These are phyloP conservation scores for Bolboschoenus planiculmis DNA, from an alignment of 176 grass and related monocot genomes.

Conservation along the genomic window DNA sequence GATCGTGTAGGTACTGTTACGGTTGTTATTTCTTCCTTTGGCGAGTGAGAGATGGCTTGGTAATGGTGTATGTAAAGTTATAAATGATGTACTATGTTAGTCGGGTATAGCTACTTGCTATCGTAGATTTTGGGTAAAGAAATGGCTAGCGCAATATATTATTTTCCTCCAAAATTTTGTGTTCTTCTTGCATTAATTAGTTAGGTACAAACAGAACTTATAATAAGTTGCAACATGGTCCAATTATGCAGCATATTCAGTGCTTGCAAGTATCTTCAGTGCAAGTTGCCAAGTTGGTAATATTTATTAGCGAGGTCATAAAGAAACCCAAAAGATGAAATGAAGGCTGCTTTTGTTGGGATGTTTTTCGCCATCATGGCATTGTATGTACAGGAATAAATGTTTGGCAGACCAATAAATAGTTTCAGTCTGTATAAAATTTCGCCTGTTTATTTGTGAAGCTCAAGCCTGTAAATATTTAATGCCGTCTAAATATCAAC, in stretches of 20 bases:
- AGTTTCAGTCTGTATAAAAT: no score
- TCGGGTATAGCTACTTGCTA: background rate
- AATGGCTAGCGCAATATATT: background rate
- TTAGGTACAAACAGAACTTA: background rate
- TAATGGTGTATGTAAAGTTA: background rate
- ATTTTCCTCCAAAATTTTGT: background rate
- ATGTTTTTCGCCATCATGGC: background rate
- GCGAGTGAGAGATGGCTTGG: background rate
- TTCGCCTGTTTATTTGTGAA: no score
- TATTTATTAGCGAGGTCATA: background rate
- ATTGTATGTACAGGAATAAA: background rate
- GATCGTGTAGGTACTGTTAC: background rate
- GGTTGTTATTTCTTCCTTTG: background rate
- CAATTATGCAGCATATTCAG: background rate
- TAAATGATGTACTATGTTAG: background rate
- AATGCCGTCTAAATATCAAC: no score
- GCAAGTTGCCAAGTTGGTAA: background rate
- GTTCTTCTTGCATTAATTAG: background rate
- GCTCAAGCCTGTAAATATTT: no score
- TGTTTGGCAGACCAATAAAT: background rate
- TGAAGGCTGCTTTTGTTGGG: background rate
- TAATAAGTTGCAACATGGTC: background rate
- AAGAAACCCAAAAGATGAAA: background rate
- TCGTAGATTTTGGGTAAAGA: constrained; percentile 21
- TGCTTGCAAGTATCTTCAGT: background rate